phyloP scores from a whole-genome alignment of 768 basidiomycete species.

The Trametes villosa region DNA sequence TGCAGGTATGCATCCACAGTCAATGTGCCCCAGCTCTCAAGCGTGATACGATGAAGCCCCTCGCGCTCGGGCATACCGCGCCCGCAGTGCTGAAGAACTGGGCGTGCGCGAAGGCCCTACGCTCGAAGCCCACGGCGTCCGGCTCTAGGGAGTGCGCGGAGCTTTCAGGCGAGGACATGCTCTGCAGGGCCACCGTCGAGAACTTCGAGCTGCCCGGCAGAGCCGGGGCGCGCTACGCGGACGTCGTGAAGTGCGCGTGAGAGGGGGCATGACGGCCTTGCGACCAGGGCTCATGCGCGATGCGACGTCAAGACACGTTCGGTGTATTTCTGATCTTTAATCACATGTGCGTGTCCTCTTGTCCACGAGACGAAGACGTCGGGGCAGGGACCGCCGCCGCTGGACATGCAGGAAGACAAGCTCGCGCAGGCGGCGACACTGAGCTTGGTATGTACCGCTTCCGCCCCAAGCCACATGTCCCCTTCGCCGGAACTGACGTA shows the following conservation, averaged over 20 bases:
- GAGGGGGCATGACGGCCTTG: slow-evolving; percentile 69
- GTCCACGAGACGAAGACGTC: slow-evolving; percentile 88
- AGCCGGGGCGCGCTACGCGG: slow-evolving; percentile 86
- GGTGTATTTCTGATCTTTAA: too few species aligned
- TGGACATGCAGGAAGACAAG: too few species aligned
- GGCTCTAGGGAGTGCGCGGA: slow-evolving; percentile 58
- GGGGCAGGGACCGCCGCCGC: too few species aligned
- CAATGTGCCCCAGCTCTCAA: slow-evolving; percentile 67
- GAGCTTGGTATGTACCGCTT: too few species aligned
- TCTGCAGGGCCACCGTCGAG: slow-evolving; percentile 83
- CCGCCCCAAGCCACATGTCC: too few species aligned
- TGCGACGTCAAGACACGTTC: too few species aligned
- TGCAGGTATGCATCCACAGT: too few species aligned
- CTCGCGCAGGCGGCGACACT: too few species aligned
- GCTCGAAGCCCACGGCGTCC: slow-evolving; percentile 62
- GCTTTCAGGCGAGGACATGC: slow-evolving; percentile 72
- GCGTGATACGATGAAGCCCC: slow-evolving; percentile 80
- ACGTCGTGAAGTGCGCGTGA: slow-evolving; percentile 94
- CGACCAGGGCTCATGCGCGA: slow-evolving; percentile 67
- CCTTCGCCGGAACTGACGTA: too few species aligned
- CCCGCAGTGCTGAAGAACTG: slow-evolving; percentile 87
- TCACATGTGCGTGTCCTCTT: slow-evolving; percentile 74
- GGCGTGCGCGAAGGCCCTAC: slow-evolving; percentile 90
- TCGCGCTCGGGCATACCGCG: slow-evolving; percentile 66
- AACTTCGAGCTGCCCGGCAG: slow-evolving; percentile 87